Evolutionary conservation across 768 basidiomycete genomes (phyloP).

Genomic region (Serendipita sp.): DNA sequence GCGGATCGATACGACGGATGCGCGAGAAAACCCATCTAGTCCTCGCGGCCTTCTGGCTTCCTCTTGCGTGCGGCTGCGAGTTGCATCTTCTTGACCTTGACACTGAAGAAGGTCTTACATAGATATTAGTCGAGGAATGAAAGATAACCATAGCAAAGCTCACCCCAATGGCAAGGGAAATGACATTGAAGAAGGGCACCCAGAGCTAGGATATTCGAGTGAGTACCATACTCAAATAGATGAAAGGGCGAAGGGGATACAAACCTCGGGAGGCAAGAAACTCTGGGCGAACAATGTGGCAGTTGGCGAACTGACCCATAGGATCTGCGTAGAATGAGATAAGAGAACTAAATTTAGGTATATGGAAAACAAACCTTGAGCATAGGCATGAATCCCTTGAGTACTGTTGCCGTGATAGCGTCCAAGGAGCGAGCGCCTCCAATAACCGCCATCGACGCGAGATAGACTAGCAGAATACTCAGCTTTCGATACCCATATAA

Average conservation of each 20-base stretch:
- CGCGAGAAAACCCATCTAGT: too few relatives aligned
- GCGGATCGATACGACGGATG: too few relatives aligned
- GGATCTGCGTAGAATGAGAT: constrained; percentile 33
- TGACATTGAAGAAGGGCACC: constrained; percentile 73
- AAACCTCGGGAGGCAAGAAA: constrained; percentile 60
- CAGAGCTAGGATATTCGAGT: constrained; percentile 42
- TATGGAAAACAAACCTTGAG: constrained; percentile 36
- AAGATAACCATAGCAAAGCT: constrained; percentile 17
- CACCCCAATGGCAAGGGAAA: constrained; percentile 66
- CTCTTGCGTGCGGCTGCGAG: constrained; percentile 31
- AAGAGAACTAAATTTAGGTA: not conserved
- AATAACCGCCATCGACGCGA: constrained; percentile 71
- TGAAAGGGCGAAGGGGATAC: constrained; percentile 13
- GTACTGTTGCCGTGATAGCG: constrained; percentile 51
- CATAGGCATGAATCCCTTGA: constrained; percentile 56
- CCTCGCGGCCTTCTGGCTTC: constrained; percentile 18
- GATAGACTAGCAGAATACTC: constrained; percentile 32
- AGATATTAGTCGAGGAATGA: constrained; percentile 8
- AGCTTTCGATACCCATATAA: not conserved
- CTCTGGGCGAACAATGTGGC: constrained; percentile 63
- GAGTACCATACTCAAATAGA: constrained; percentile 7
- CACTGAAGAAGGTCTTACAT: constrained; percentile 54
- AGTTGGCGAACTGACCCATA: constrained; percentile 65
- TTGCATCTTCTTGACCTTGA: constrained; percentile 48
- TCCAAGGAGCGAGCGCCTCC: constrained; percentile 56